Evolutionary conservation across 2,329 filamentous ascomycete species (phyloP), one percentile per base, ranked within the genome.

Genomic region (Dendrostoma leiphaemia): DNA sequence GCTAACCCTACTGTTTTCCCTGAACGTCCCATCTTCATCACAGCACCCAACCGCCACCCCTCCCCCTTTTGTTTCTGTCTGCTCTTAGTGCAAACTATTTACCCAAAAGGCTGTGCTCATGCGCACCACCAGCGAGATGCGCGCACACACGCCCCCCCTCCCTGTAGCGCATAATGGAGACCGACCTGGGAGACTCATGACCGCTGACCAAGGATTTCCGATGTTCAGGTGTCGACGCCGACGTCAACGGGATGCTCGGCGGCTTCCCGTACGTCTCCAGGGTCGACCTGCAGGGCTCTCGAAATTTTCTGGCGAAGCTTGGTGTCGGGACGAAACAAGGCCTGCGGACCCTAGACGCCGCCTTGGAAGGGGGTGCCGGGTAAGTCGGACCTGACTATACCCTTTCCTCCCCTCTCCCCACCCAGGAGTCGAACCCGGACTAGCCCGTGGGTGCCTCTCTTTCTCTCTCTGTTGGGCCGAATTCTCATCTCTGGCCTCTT

Each of bases 211-310:
- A 31, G 28, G 21, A 10, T 21, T 24, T 15, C 2, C 40, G 1
- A 17, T 19, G 5, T 6, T 17, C 24, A 57, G 55, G 40, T 43
- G 37, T 76, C 49, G 67, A 69, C 2, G 72, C 76, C 38, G 71
- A 77, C 48, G 69, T 74, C 44, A 80, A 88, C 62, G 90, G 90
- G 65, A 92, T 94, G 86, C 85, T 96, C 1, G 91, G 90, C 58
- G 89, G 92, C 70, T 75, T 75, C 54, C 67, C 74, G 12, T 78
- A 84, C 67, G 80, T 89, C 64, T 87, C 84, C 31, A 80, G 83
- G 58, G 80, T 88, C 56, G 90, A 92, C 67, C 75, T 93, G 7
- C 83, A 85, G 62, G 85, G 85, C 35, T 90, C 85, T 3, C 78
- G 82, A 61, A 85, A 79, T 64, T 91, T 92, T 68, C 73, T 91